Base-by-base conservation (phyloP, 2,329 filamentous ascomycete species). In the Aspergillus fumigatiaffinis region DNA sequence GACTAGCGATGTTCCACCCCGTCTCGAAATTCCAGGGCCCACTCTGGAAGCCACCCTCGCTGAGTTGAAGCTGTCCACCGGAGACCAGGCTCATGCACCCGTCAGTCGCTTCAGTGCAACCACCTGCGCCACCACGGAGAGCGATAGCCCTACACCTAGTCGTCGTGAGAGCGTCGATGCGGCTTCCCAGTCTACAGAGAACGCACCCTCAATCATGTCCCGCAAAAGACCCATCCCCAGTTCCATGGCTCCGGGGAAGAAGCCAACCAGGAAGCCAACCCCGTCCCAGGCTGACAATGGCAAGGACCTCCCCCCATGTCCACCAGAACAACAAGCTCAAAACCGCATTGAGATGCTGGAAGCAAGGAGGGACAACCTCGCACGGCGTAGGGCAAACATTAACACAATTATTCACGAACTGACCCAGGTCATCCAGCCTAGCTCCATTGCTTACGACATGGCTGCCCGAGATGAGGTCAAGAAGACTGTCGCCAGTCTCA, bases 381-480 rank as follows among this genome's bases (percentile, higher is more conserved):
- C 79, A 1, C 85, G 89, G 67, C 84, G 89, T 48, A 84, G 87
- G 54, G 79, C 82, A 59, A 93, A 92, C 73, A 84, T 93, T 67
- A 82, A 84, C 68, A 85, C 81, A 25, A 85, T 88, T 60, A 90
- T 94, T 69, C 79, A 83, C 61, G 89, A 93, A 71, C 87, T 93
- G 80, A 91, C 87, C 57, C 86, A 91, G 71, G 81, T 92, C 57
- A 89, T 92, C 80, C 88, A 89, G 44, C 85, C 82, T 38, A 85
- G 83, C 60, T 79, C 91, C 42, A 77, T 89, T 68, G 84, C 86
- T 29, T 87, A 87, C 65, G 81, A 85, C 8, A 83, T 88, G 51
- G 86, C 90, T 63, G 81, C 80, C 54, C 75, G 79, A 42, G 77
- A 79, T 25, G 78, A 80, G 57, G 82, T 84, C 60, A 83, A 83